phyloP scores from a whole-genome alignment of 2,329 filamentous ascomycete genomes.

The Claviceps humidiphila region DNA sequence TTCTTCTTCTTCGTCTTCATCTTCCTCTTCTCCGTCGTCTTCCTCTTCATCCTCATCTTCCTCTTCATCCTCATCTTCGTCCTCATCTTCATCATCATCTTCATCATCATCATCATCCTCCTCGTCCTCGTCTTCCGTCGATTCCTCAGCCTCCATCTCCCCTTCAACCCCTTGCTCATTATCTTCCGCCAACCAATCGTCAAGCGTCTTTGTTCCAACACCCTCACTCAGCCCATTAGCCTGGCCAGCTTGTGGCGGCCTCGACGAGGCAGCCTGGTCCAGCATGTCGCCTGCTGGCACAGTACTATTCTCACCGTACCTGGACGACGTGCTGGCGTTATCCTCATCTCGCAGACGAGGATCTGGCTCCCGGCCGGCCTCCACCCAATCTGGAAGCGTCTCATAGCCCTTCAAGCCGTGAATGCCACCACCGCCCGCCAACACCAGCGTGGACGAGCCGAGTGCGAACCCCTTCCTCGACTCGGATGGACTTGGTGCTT shows the following conservation, averaged over 20 bases:
- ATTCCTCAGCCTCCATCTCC: constrained; percentile 38
- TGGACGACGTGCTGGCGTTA: constrained; percentile 14
- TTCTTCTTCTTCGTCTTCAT: constrained; percentile 18
- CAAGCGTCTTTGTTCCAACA: constrained; percentile 61
- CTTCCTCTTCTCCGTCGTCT: constrained; percentile 12
- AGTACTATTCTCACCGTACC: constrained; percentile 20
- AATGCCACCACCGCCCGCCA: constrained; percentile 62
- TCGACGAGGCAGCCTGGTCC: constrained; percentile 37
- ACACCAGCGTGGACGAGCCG: constrained; percentile 73
- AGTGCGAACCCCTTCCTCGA: constrained; percentile 63
- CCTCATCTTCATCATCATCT: constrained; percentile 28
- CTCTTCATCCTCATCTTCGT: constrained; percentile 37
- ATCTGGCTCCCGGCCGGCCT: constrained; percentile 67
- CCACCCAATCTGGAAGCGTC: constrained; percentile 72
- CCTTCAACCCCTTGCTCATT: constrained; percentile 42
- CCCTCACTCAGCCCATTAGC: constrained; percentile 40
- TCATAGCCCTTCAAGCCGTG: constrained; percentile 70
- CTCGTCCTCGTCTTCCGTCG: constrained; percentile 37
- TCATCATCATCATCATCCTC: constrained; percentile 33
- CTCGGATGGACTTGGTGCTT: constrained; percentile 80
- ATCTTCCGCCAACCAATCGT: constrained; percentile 81
- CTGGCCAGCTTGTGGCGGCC: constrained; percentile 23
- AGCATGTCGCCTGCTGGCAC: constrained; percentile 50
- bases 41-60: constrained; percentile 33
- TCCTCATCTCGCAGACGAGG: constrained; percentile 53